phyloP scores from a whole-genome alignment of 225 moss, liverwort and hornwort genomes.

The Bryoerythrophyllum caledonicum region DNA sequence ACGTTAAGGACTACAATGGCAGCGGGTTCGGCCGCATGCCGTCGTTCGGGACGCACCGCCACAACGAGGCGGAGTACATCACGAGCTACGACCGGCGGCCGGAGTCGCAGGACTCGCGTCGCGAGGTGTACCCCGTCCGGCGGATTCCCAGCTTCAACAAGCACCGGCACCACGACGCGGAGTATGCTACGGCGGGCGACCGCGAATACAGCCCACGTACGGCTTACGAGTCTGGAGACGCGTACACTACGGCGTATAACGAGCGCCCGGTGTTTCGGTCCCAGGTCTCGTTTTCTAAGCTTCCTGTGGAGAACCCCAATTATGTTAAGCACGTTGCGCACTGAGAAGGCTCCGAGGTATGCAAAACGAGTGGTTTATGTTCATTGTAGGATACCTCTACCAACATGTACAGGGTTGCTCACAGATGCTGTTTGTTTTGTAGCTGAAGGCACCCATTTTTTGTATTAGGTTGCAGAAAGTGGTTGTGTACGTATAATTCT shows the following conservation, averaged over 20 bases:
- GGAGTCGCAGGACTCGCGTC: neutral
- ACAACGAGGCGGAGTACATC: constrained; percentile 50
- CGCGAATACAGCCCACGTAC: constrained; percentile 22
- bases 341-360: constrained; percentile 17
- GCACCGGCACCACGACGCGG: constrained; percentile 39
- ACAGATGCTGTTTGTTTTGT: neutral
- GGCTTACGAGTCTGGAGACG: constrained; percentile 2
- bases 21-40: constrained; percentile 41
- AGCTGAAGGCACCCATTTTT: neutral
- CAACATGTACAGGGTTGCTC: too few relatives aligned
- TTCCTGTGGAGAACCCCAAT: constrained; percentile 46
- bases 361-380: too few relatives aligned
- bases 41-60: constrained; percentile 32
- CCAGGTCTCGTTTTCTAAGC: constrained; percentile 44
- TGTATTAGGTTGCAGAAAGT: neutral
- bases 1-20: constrained; percentile 17
- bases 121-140: constrained; percentile 1
- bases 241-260: constrained; percentile 21
- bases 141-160: constrained; percentile 44
- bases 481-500: neutral
- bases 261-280: constrained; percentile 26
- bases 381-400: too few relatives aligned
- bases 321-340: constrained; percentile 38
- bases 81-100: constrained; percentile 20
- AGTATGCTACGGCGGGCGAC: constrained; percentile 26